Evolutionary conservation across 2,329 filamentous ascomycete species (phyloP).

Genomic region (Epichloe gansuensis): DNA sequence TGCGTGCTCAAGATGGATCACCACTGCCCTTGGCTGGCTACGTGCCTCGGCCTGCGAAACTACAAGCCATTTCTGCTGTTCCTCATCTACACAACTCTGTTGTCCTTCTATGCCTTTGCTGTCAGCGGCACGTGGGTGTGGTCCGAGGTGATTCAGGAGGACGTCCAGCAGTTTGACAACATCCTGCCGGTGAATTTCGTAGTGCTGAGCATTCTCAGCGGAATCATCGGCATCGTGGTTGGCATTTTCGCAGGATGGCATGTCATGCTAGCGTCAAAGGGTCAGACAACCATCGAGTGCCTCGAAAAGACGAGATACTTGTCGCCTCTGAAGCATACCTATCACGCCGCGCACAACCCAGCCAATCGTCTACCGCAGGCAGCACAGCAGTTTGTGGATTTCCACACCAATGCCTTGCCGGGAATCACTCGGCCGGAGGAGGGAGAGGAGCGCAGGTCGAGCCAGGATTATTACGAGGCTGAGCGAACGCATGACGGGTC

Average conservation of each 20-base stretch:
- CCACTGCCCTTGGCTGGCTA: constrained; percentile 95
- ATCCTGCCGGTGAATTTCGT: constrained; percentile 85
- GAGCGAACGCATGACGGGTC: constrained; percentile 16
- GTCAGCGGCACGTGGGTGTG: constrained; percentile 73
- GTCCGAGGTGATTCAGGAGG: constrained; percentile 60
- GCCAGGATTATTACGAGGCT: constrained; percentile 8
- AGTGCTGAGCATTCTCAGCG: constrained; percentile 70
- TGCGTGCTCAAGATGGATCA: constrained; percentile 99
- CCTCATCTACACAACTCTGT: constrained; percentile 75
- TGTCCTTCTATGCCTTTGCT: constrained; percentile 72
- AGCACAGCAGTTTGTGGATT: constrained; percentile 62
- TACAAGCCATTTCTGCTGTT: constrained; percentile 95
- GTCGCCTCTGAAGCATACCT: constrained; percentile 60
- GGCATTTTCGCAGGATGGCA: constrained; percentile 89
- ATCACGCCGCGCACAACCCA: constrained; percentile 46
- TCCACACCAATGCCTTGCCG: constrained; percentile 69
- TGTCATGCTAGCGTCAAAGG: constrained; percentile 62
- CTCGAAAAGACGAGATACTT: constrained; percentile 93
- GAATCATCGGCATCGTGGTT: constrained; percentile 83
- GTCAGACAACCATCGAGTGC: constrained; percentile 91
- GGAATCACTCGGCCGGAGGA: constrained; percentile 72
- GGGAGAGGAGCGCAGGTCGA: constrained; percentile 47
- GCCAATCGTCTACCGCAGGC: constrained; percentile 38
- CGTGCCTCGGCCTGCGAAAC: constrained; percentile 85
- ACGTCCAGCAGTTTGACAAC: constrained; percentile 58